Evolutionary conservation across 2,329 filamentous ascomycete species (phyloP), one percentile per base, ranked within the genome.

Genomic region (Hypoxylon sp.): DNA sequence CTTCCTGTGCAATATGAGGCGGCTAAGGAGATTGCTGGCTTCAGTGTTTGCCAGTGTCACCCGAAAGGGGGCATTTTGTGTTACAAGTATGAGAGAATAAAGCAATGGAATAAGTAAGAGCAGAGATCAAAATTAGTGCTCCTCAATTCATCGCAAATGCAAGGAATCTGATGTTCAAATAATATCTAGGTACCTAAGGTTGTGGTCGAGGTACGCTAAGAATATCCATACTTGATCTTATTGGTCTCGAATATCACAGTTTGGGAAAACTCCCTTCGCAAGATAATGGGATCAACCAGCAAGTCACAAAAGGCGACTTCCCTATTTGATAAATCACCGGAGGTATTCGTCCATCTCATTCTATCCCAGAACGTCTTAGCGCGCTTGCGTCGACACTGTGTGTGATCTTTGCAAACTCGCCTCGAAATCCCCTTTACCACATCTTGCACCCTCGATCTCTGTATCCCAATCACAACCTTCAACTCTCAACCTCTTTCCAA

Each of bases 21-120:
- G 37, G 37, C 37, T 41, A 46, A 46, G 20, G n/a, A 24, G 10
- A 46, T 46, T 46, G 13, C 43, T 46, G 22, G 22, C 11, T 46
- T 24, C 20, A n/a, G 26, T 26, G 22, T 26, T 46, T 46, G 19
- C 43, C 7, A 26, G 37, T 41, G 37, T 41, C 17, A 20, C 17
- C 17, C n/a, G 17, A 41, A 41, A 41, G 11, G 37, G 37, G 37
- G n/a, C 2, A 15, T 37, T 8, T 41, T 2, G 37, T 41, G 20
- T 20, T 17, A 41, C 37, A 41, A 41, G 37, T 39, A 17, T 2
- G 20, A 41, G 13, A n/a, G 15, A 37, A n/a, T 37, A 41, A 20
- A 19, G 20, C 17, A 20, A 41, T n/a, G 10, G 2, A 10, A 11
- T 1, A 7, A 41, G n/a, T 8, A 20, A 20, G 19, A 20, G n/a